Evolutionary conservation across 805 yeast genomes (phyloP).

Genomic region (Millerozyma miso): DNA sequence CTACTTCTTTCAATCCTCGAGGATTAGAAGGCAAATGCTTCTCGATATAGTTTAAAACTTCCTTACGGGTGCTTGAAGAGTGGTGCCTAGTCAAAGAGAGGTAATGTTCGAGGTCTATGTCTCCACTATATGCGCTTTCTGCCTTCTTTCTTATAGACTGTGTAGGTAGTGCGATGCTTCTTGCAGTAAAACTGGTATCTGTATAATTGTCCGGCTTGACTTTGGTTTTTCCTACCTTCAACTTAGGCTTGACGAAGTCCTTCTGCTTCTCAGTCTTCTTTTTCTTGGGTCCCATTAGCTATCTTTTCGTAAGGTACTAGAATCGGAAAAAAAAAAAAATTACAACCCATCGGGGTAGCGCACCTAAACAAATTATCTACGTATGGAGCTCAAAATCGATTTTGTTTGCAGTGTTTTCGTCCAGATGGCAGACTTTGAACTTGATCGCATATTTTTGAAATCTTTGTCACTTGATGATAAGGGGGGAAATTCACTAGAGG

Average conservation of each 20-base stretch:
- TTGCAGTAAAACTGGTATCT: constrained; percentile 79
- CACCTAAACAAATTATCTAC: neutral
- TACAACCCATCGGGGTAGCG: neutral
- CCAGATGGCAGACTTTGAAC: constrained; percentile 8
- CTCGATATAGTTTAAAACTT: constrained; percentile 54
- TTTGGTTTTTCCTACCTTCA: constrained; percentile 82
- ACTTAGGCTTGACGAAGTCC: constrained; percentile 73
- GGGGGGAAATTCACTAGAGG: neutral
- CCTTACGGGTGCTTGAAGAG: constrained; percentile 64
- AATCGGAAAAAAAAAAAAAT: neutral
- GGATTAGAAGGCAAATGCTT: constrained; percentile 50
- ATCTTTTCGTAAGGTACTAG: neutral
- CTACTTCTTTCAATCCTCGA: constrained; percentile 51
- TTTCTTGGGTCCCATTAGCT: constrained; percentile 42
- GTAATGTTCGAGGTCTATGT: constrained; percentile 52
- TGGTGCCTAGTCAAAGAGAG: constrained; percentile 74
- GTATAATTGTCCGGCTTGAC: constrained; percentile 73
- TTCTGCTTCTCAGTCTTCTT: constrained; percentile 63
- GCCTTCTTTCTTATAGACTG: constrained; percentile 31
- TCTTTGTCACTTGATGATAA: constrained; percentile 23
- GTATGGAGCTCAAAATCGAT: neutral
- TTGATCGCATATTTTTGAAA: constrained; percentile 20
- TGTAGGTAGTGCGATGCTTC: constrained; percentile 46
- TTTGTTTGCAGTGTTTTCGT: neutral
- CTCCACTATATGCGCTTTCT: constrained; percentile 15